A percentile compares a stretch with the other conserved stretches of the same genome.
Conservation (phyloP, 345 rosid genomes). For the Cochlearia excelsa region DNA sequence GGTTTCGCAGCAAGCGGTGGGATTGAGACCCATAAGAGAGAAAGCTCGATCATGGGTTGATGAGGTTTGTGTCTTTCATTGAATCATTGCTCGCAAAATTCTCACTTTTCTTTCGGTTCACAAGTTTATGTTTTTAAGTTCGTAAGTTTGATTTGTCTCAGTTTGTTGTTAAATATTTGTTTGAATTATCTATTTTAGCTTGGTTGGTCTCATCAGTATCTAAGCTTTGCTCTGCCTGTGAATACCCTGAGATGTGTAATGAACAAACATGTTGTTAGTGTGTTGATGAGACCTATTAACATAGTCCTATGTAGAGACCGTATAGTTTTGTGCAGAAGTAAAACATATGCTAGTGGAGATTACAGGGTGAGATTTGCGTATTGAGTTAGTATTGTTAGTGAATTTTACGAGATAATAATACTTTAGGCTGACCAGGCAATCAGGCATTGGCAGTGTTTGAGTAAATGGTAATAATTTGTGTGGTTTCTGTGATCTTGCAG, state of each 20-base stretch:
- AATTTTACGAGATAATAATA: neutral
- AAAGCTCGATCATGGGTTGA: slow-evolving; percentile 84
- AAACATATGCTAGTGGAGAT: slow-evolving; percentile 4
- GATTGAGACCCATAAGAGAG: slow-evolving; percentile 86
- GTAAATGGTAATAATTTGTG: slow-evolving; percentile 2
- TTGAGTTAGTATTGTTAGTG: slow-evolving; percentile 14
- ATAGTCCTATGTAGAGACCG: neutral
- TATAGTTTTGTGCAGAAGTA: neutral
- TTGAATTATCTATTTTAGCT: neutral
- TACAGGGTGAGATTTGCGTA: neutral
- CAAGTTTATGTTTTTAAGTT: slow-evolving; percentile 16
- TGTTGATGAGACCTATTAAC: neutral
- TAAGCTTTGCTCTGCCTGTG: neutral
- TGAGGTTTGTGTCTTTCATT: slow-evolving; percentile 55
- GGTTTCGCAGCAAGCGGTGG: slow-evolving; percentile 53
- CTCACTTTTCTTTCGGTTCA: neutral
- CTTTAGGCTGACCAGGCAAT: slow-evolving; percentile 2
- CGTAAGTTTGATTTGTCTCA: neutral
- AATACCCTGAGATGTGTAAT: neutral
- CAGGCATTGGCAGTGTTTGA: slow-evolving; percentile 14
- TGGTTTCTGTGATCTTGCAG: slow-evolving; percentile 43
- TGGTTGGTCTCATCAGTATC: neutral
- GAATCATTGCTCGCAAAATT: slow-evolving; percentile 16
- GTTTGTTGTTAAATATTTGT: slow-evolving; percentile 11
- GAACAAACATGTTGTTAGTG: slow-evolving; percentile 1